Evolutionary conservation across 441 rosid species (phyloP).

Genomic region (Rhodomyrtus psidioides): DNA sequence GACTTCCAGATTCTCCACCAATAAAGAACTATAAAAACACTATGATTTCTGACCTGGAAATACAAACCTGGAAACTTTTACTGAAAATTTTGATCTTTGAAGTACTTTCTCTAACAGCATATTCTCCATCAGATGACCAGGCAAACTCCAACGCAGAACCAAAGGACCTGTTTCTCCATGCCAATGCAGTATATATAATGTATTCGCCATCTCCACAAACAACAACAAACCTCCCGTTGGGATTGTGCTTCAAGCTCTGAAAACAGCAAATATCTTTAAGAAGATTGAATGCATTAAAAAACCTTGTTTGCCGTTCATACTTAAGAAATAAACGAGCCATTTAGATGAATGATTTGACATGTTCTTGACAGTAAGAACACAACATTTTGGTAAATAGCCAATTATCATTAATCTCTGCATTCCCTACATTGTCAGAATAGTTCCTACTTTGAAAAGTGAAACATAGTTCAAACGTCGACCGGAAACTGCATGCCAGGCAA

Average conservation of each 20-base stretch:
- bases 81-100: slow-evolving; percentile 92
- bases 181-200: slow-evolving; percentile 94
- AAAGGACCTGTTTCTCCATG: slow-evolving; percentile 99
- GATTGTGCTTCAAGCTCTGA: slow-evolving; percentile 97
- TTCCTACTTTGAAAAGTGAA: not conserved
- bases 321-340: not conserved
- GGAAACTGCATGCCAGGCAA: not conserved
- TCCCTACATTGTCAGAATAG: not conserved
- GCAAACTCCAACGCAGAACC: slow-evolving; percentile 95
- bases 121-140: slow-evolving; percentile 98
- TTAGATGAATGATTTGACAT: not conserved
- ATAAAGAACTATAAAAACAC: not conserved
- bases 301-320: not conserved
- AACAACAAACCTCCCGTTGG: slow-evolving; percentile 96
- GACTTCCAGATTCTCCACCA: slow-evolving; percentile 4
- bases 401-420: not conserved
- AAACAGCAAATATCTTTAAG: not conserved
- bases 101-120: slow-evolving; percentile 95
- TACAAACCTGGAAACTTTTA: slow-evolving; percentile 85
- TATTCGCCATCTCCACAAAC: slow-evolving; percentile 99
- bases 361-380: not conserved
- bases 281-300: not conserved
- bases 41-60: not conserved
- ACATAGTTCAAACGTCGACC: not conserved
- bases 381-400: not conserved